Percentiles rank a stretch among this genome's conserved stretches.
phyloP scores from a whole-genome alignment of 257 asterid species.

The Asclepias syriaca region DNA sequence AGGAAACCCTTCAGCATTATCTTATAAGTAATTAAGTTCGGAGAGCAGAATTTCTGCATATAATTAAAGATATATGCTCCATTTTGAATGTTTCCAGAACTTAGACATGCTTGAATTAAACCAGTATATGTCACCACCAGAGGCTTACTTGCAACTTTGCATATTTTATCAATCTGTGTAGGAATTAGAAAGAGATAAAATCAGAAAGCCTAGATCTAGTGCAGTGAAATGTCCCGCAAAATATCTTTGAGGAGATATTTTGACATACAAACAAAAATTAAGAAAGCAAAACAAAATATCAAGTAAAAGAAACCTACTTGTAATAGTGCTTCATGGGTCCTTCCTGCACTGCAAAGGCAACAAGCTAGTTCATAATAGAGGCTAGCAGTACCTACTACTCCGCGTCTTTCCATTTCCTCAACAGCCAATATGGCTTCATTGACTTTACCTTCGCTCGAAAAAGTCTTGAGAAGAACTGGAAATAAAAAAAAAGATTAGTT shows the following conservation, averaged over 20 bases:
- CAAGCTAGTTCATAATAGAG: constrained; percentile 93
- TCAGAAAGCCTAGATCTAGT: neutral
- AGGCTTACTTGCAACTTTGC: constrained; percentile 87
- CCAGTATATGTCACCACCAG: constrained; percentile 98
- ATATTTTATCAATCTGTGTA: constrained; percentile 76
- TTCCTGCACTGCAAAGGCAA: constrained; percentile 91
- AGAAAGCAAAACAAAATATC: constrained; percentile 7
- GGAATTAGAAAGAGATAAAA: neutral
- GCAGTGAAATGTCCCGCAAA: neutral
- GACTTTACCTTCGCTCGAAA: constrained; percentile 78
- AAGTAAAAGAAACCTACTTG: constrained; percentile 44
- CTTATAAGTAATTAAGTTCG: constrained; percentile 71
- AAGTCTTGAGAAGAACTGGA: constrained; percentile 72
- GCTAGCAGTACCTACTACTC: constrained; percentile 85
- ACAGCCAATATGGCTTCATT: constrained; percentile 74
- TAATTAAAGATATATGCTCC: constrained; percentile 61
- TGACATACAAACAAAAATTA: constrained; percentile 1
- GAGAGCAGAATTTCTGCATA: constrained; percentile 84
- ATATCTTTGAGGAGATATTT: neutral
- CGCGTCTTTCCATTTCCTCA: constrained; percentile 82
- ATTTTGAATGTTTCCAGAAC: constrained; percentile 49
- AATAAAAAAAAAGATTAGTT: constrained; percentile 12
- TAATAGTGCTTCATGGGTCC: constrained; percentile 73
- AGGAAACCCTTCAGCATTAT: constrained; percentile 76
- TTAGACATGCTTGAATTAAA: constrained; percentile 75